Conservation (phyloP, 495 filamentous ascomycete species). For the Tuber borchii region DNA sequence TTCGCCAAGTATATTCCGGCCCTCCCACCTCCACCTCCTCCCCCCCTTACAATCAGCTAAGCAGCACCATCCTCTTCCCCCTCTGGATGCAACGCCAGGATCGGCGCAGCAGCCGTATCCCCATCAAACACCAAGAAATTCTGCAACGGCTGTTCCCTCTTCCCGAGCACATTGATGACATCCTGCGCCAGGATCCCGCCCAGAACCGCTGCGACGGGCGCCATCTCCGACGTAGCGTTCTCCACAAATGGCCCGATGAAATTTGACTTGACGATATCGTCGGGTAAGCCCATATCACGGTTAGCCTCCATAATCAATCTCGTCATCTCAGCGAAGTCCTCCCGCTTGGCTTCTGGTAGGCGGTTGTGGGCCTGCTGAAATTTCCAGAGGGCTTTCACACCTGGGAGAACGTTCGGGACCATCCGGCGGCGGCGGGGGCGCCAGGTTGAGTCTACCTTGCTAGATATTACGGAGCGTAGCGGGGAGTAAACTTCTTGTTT, state of each 20-base stretch:
- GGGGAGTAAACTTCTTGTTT: conserved; percentile 78
- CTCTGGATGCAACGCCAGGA: conserved; percentile 74
- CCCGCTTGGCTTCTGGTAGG: conserved; percentile 29
- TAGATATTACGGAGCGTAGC: conserved; percentile 41
- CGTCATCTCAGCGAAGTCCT: conserved; percentile 52
- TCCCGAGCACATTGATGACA: conserved; percentile 89
- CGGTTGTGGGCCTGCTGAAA: conserved; percentile 36
- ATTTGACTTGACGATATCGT: conserved; percentile 65
- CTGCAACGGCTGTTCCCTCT: conserved; percentile 86
- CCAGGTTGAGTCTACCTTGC: conserved; percentile 51
- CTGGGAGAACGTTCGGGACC: conserved; percentile 44
- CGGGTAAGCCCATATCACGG: conserved; percentile 66
- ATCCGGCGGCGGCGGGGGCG: conserved; percentile 53
- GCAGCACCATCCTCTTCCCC: conserved; percentile 18
- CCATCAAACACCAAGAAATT: conserved; percentile 92
- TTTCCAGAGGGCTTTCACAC: conserved; percentile 40
- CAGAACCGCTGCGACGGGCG: conserved; percentile 80
- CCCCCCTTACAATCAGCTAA: background rate
- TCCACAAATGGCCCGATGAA: conserved; percentile 51
- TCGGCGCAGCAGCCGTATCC: conserved; percentile 63
- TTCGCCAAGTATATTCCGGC: background rate
- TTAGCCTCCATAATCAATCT: conserved; percentile 67
- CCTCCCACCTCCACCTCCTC: background rate
- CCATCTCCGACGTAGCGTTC: conserved; percentile 54
- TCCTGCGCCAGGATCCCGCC: conserved; percentile 90